phyloP scores from a whole-genome alignment of 768 basidiomycete species.

The Paxillus ammoniavirescens region DNA sequence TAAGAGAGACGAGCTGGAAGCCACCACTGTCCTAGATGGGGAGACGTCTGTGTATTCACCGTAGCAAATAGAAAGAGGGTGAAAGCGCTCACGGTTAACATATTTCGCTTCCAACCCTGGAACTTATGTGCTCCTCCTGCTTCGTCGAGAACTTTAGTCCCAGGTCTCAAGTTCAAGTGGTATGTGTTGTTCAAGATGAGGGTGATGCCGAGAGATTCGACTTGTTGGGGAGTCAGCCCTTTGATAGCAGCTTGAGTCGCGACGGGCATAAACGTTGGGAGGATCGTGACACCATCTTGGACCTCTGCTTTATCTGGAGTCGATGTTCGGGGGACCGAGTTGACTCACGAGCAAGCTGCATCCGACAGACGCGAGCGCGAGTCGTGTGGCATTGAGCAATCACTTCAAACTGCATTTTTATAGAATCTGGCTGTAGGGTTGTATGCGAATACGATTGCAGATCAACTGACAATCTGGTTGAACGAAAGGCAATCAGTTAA shows the following conservation, averaged over 20 bases:
- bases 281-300: slow-evolving; percentile 74
- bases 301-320: slow-evolving; percentile 1
- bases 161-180: slow-evolving; percentile 85
- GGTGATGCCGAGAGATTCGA: slow-evolving; percentile 77
- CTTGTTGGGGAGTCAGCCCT: slow-evolving; percentile 82
- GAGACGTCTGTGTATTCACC: background rate
- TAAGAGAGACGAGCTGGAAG: slow-evolving; percentile 83
- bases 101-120: slow-evolving; percentile 84
- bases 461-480: too few relatives aligned
- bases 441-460: too few relatives aligned
- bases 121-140: slow-evolving; percentile 88
- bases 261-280: slow-evolving; percentile 93
- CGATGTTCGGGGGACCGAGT: slow-evolving; percentile 2
- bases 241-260: slow-evolving; percentile 93
- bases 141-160: slow-evolving; percentile 66
- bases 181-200: slow-evolving; percentile 90
- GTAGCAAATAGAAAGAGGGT: background rate
- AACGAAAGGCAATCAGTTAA: background rate
- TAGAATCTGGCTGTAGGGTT: too few relatives aligned
- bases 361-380: slow-evolving; percentile 77
- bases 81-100: slow-evolving; percentile 63
- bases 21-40: slow-evolving; percentile 76
- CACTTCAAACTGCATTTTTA: slow-evolving; percentile 74
- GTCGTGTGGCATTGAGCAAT: slow-evolving; percentile 82
- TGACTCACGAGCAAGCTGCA: slow-evolving; percentile 74